Evolutionary conservation across 1,284 basidiomycete genomes (phyloP).

Genomic region (Amylostereum areolatum): DNA sequence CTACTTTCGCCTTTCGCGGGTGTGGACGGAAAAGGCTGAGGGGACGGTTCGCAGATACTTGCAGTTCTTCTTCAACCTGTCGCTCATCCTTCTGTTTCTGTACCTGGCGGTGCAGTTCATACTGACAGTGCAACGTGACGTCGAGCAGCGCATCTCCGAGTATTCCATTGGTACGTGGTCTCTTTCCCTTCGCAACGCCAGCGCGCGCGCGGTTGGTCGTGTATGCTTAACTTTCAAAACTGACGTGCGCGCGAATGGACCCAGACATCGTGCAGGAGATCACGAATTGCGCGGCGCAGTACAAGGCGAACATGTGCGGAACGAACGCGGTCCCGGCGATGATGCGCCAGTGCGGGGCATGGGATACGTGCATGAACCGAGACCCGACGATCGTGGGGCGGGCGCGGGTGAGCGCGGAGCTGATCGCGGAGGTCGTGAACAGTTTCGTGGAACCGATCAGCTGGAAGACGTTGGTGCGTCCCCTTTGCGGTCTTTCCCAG

Average conservation of each 20-base stretch:
- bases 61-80: constrained; percentile 93
- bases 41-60: constrained; percentile 60
- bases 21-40: neutral
- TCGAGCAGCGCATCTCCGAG: constrained; percentile 83
- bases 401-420: constrained; percentile 87
- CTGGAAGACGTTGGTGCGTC: constrained; percentile 88
- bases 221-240: neutral
- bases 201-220: constrained; percentile 18
- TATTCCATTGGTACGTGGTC: constrained; percentile 93
- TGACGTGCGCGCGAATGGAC: constrained; percentile 10
- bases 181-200: too few relatives aligned
- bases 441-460: constrained; percentile 95
- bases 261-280: constrained; percentile 88
- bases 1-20: constrained; percentile 10
- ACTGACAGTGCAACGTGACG: constrained; percentile 85
- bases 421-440: constrained; percentile 94
- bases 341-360: constrained; percentile 75
- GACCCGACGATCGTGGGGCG: constrained; percentile 88
- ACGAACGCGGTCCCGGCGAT: constrained; percentile 75
- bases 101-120: constrained; percentile 85
- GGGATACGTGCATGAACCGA: constrained; percentile 96
- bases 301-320: constrained; percentile 83
- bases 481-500: neutral
- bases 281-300: constrained; percentile 72
- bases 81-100: constrained; percentile 78